Percentiles rank a stretch among this genome's conserved stretches.
Evolutionary conservation across 805 yeast species (phyloP).

Genomic region (Spathaspora gorwiae): DNA sequence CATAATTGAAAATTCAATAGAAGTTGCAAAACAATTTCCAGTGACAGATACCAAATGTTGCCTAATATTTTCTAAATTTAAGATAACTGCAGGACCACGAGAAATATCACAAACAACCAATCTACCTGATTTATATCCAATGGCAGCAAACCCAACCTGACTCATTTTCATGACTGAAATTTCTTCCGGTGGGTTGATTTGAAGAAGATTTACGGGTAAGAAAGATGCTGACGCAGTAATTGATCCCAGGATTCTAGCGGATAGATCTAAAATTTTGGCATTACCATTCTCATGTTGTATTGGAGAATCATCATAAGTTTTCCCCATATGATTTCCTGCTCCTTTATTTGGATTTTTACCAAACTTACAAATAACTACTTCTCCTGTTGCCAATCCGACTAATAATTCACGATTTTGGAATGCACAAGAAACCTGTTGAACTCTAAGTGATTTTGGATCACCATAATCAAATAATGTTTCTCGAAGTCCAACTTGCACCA

Average conservation of each 20-base stretch:
- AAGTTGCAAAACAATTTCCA: slow-evolving; percentile 42
- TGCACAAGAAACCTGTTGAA: slow-evolving; percentile 65
- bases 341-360: slow-evolving; percentile 32
- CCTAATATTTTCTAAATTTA: slow-evolving; percentile 29
- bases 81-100: slow-evolving; percentile 70
- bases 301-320: slow-evolving; percentile 25
- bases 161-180: slow-evolving; percentile 65
- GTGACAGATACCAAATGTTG: slow-evolving; percentile 28
- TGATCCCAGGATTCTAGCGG: slow-evolving; percentile 47
- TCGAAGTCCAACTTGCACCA: slow-evolving; percentile 29
- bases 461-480: slow-evolving; percentile 26
- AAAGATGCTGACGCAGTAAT: slow-evolving; percentile 28
- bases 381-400: slow-evolving; percentile 64
- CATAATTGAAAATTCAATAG: slow-evolving; percentile 71
- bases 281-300: slow-evolving; percentile 30
- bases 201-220: slow-evolving; percentile 29
- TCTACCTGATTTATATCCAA: slow-evolving; percentile 75
- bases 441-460: slow-evolving; percentile 35
- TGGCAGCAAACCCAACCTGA: slow-evolving; percentile 77
- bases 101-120: slow-evolving; percentile 66
- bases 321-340: slow-evolving; percentile 7
- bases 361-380: slow-evolving; percentile 70
- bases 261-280: slow-evolving; percentile 44
- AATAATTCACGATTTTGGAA: slow-evolving; percentile 73
- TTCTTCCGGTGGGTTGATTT: slow-evolving; percentile 30